A percentile compares a stretch with the other conserved stretches of the same genome.
These are phyloP conservation scores for Russula brevipes DNA, from an alignment of 768 basidiomycete genomes.

Conservation along the genomic window DNA sequence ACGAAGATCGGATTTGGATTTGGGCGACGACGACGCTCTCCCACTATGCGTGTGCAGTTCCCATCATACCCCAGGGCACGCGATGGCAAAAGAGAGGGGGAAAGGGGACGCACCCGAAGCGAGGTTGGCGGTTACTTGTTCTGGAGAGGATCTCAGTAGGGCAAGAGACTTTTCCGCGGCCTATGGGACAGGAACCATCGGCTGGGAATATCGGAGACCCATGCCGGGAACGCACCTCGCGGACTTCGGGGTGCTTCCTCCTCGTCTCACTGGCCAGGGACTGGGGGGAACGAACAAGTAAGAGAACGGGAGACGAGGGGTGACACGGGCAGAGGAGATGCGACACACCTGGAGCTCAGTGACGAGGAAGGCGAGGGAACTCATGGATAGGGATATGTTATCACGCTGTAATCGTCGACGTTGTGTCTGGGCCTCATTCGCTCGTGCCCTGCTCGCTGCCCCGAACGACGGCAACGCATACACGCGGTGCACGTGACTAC, in stretches of 20 bases:
- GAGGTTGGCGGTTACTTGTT: constrained; percentile 65
- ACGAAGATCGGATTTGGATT: neutral
- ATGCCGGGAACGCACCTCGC: constrained; percentile 56
- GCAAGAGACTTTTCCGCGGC: constrained; percentile 85
- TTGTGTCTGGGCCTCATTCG: no score
- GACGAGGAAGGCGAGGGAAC: constrained; percentile 62
- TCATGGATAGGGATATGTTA: constrained; percentile 41
- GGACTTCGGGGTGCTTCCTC: constrained; percentile 87
- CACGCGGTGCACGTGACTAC: no score
- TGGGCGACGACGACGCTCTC: no score
- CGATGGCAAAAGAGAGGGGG: neutral
- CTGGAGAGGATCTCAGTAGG: constrained; percentile 75
- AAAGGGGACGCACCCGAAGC: constrained; percentile 52
- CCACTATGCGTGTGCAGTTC: no score
- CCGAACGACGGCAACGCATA: no score
- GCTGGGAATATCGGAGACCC: neutral
- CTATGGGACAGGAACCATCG: constrained; percentile 31
- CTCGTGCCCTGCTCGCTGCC: no score
- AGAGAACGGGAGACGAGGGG: neutral
- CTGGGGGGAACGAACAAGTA: constrained; percentile 34
- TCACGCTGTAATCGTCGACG: no score
- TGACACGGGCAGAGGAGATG: neutral
- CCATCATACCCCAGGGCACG: neutral
- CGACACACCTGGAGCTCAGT: constrained; percentile 63
- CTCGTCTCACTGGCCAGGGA: constrained; percentile 85